Evolutionary conservation across 2,329 filamentous ascomycete genomes (phyloP).

Genomic region (Helotiales sp.): DNA sequence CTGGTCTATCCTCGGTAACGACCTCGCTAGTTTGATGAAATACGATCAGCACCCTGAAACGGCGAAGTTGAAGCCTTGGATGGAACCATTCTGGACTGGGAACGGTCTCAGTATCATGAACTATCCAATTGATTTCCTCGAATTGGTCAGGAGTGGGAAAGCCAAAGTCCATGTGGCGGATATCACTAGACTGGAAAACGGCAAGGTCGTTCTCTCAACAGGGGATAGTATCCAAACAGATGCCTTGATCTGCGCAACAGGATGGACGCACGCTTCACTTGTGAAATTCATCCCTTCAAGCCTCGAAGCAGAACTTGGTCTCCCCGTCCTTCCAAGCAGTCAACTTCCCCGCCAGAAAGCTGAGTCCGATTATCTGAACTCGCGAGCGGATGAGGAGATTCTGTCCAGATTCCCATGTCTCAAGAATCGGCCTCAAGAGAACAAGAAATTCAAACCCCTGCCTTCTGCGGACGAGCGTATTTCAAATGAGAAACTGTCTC

Average conservation of each 20-base stretch:
- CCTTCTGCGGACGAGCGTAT: background rate
- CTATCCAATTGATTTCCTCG: conserved; percentile 60
- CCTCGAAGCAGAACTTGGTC: conserved; percentile 53
- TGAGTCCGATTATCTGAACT: conserved; percentile 41
- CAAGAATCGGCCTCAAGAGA: conserved; percentile 54
- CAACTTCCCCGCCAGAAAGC: conserved; percentile 25
- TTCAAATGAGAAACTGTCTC: conserved; percentile 19
- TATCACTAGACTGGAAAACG: conserved; percentile 50
- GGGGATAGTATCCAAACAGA: conserved; percentile 55
- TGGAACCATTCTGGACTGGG: conserved; percentile 56
- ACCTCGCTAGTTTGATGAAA: conserved; percentile 57
- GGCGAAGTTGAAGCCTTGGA: conserved; percentile 60
- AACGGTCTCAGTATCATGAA: conserved; percentile 64
- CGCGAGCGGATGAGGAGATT: conserved; percentile 59
- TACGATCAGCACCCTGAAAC: conserved; percentile 60
- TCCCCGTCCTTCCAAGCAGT: conserved; percentile 47
- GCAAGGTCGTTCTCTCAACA: conserved; percentile 55
- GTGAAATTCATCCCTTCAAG: conserved; percentile 50
- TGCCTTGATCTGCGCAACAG: conserved; percentile 59
- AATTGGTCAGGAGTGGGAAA: conserved; percentile 55
- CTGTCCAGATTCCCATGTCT: conserved; percentile 58
- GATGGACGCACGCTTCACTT: conserved; percentile 59
- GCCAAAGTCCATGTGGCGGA: conserved; percentile 59
- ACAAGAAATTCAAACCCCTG: conserved; percentile 49
- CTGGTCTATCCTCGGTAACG: conserved; percentile 61